Evolutionary conservation across 805 yeast genomes (phyloP).

Genomic region (Candida gorgasii): DNA sequence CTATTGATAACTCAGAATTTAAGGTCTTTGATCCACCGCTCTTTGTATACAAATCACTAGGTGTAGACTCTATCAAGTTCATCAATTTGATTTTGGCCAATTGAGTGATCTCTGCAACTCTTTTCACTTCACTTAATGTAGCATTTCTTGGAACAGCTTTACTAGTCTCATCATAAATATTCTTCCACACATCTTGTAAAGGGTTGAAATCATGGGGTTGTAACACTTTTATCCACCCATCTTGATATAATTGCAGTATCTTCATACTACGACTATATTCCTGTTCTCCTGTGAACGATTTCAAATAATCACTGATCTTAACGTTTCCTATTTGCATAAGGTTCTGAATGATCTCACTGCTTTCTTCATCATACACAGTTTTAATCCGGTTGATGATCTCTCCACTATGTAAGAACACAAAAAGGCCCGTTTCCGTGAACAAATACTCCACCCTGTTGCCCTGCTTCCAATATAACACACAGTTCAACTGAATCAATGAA

Average conservation of each 20-base stretch:
- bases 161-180: conserved; percentile 35
- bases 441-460: conserved; percentile 47
- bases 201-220: conserved; percentile 35
- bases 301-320: conserved; percentile 49
- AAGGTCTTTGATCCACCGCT: conserved; percentile 43
- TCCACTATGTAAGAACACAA: conserved; percentile 71
- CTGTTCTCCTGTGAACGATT: conserved; percentile 23
- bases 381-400: conserved; percentile 62
- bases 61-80: conserved; percentile 31
- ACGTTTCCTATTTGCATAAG: conserved; percentile 70
- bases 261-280: conserved; percentile 12
- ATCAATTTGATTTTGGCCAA: conserved; percentile 42
- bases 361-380: conserved; percentile 41
- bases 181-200: conserved; percentile 39
- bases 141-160: conserved; percentile 36
- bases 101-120: conserved; percentile 61
- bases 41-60: conserved; percentile 26
- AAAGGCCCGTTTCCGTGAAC: conserved; percentile 63
- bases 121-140: conserved; percentile 40
- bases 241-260: conserved; percentile 28
- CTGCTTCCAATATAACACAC: conserved; percentile 62
- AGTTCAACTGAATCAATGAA: conserved; percentile 74
- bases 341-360: conserved; percentile 68
- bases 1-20: conserved; percentile 50
- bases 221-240: conserved; percentile 38